phyloP scores from a whole-genome alignment of 371 early-diverging fungal genomes.

The Coemansia sp. region DNA sequence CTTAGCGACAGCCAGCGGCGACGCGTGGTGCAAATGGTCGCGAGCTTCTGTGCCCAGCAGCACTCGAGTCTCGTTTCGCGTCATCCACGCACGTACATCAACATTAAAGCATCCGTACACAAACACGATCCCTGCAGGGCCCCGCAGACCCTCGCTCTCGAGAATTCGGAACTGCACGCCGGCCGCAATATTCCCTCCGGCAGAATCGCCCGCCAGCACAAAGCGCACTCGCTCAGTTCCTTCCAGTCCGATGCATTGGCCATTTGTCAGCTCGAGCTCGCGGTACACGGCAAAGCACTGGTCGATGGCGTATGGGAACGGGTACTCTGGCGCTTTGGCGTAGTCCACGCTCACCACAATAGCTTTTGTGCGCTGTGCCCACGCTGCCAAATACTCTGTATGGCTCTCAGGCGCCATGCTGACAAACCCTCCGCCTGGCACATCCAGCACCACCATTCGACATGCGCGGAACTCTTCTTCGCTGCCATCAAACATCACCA shows the following conservation, averaged over 20 bases:
- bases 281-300: conserved; percentile 91
- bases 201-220: conserved; percentile 89
- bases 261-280: conserved; percentile 62
- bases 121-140: conserved; percentile 74
- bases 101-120: conserved; percentile 89
- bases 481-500: conserved; percentile 59
- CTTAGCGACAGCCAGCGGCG: conserved; percentile 44
- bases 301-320: conserved; percentile 89
- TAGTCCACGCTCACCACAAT: conserved; percentile 85
- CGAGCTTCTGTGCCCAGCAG: conserved; percentile 44
- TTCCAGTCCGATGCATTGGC: conserved; percentile 65
- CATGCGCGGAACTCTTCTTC: conserved; percentile 52
- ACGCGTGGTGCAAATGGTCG: conserved; percentile 49
- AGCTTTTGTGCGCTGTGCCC: conserved; percentile 65
- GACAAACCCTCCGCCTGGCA: conserved; percentile 87
- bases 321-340: conserved; percentile 92
- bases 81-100: conserved; percentile 89
- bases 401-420: conserved; percentile 79
- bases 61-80: conserved; percentile 48
- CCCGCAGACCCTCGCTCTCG: conserved; percentile 56
- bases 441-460: conserved; percentile 65
- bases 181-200: conserved; percentile 80
- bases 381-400: conserved; percentile 65
- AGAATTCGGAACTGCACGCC: conserved; percentile 70
- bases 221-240: conserved; percentile 50